Evolutionary conservation across 2,329 filamentous ascomycete genomes (phyloP), one percentile per base, ranked within the genome.

Genomic region (Fusarium chuoi): DNA sequence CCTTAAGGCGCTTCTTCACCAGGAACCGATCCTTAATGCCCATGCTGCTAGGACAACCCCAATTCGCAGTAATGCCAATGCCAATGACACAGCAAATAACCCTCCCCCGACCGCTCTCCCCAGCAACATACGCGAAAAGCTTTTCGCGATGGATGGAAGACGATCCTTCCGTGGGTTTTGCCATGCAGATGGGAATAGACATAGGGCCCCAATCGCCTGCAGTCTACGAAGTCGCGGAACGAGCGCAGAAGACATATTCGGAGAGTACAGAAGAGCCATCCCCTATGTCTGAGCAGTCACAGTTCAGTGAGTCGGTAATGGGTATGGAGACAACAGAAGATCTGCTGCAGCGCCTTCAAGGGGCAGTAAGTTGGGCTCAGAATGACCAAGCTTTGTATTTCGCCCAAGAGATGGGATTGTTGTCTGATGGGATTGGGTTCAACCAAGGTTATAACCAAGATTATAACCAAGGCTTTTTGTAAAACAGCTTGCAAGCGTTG

Each of bases 121-220:
- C 71, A 7, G 46, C 56, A 1, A 61, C 70, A 3, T 60, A 65
- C 1, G 59, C 62, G 2, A 71, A 61, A 12, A 55, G 55, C n/a
- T 46, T 76, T 22, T 62, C 74, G 1, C 55, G 64, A 3, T 76
- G 74, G 74, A 58, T 76, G 54, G 56, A 76, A 17, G 65, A 75
- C 9, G 74, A 76, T 5, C 60, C 65, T 1, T 76, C 63, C 0
- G 45, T 76, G 2, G 55, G 58, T 0, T 77, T 76, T 15, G 74
- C 74, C 8, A 62, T 68, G 15, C 65, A 76, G 14, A 75, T 76
- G 74, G 74, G 74, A 0, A 59, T 76, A 7, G 71, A 52, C 5
- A 46, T 74, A 3, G 58, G 49, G 0, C n/a, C 46, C 0, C 56
- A 22, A 2, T 30, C 54, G 0, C 33, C 39, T 1, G 8, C 28